Evolutionary conservation across 768 basidiomycete species (phyloP), one percentile per base, ranked within the genome.

Genomic region (Pisolithus microcarpus): DNA sequence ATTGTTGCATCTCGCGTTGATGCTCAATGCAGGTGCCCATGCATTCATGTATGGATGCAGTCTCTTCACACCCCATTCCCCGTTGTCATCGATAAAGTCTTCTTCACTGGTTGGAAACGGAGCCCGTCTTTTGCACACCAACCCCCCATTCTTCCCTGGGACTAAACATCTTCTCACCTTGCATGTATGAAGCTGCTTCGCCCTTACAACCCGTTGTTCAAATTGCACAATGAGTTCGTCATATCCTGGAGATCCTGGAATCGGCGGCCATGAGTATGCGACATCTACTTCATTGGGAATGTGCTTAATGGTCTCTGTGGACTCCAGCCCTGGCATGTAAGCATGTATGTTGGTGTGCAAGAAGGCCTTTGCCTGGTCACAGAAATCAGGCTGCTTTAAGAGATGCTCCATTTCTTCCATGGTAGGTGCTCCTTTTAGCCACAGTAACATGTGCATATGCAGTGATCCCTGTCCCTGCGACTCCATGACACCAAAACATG

Each of bases 401-500:
- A 39, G 38, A 5, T 5, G 3, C n/a, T 39, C 15, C 8, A 39
- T 39, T 8, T 39, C n/a, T 0, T 39, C 15, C 13, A 16, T 39
- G 5, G 38, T 23, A 28, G 46, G 46, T 21, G 46, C 34, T 11
- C 37, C 11, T 11, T 38, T 38, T 4, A 48, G 5, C 16, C 21
- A 48, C 1, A 48, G 11, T 5, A 48, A 13, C 21, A 48, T 11
- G 36, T 48, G 46, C 1, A 48, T 18, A 7, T 48, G 76, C 3
- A 77, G 58, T 0, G 65, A 70, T 0, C 75, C 75, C 1, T 70
- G 55, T 0, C 69, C 72, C 54, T 76, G 75, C 0, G 65, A 56
- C 56, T 76, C 73, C 0, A 74, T 68, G 0, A 60, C 52, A 0
- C 71, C 72, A 4, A 7, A 50, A 39, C 56, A 56, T 4, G 7